These are phyloP conservation scores for Penicillium chermesinum DNA, from an alignment of 495 filamentous ascomycete genomes.

Conservation along the genomic window DNA sequence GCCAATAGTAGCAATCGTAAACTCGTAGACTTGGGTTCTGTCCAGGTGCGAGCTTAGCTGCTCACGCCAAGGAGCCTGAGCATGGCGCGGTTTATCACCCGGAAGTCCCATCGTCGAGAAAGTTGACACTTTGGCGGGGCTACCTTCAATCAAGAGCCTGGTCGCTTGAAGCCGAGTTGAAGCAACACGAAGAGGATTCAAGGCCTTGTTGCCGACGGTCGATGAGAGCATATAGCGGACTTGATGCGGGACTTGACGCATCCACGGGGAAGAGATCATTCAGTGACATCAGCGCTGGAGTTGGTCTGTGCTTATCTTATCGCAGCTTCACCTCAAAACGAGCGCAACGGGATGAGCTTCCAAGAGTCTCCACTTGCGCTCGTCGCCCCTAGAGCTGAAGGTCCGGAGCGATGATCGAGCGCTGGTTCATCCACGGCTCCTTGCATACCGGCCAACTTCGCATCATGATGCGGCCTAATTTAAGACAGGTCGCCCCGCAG, in stretches of 20 bases:
- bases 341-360: neutral
- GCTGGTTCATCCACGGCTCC: neutral
- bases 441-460: neutral
- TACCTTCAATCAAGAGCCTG: neutral
- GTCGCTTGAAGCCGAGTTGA: neutral
- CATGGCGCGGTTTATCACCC: constrained; percentile 17
- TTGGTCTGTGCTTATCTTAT: constrained; percentile 6
- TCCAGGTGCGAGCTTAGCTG: constrained; percentile 61
- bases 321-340: neutral
- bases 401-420: neutral
- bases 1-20: constrained; percentile 65
- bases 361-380: neutral
- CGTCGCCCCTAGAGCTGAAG: neutral
- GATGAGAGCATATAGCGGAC: neutral
- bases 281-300: constrained; percentile 2
- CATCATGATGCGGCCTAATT: neutral
- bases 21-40: constrained; percentile 57
- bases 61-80: constrained; percentile 57
- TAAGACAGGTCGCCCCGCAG: neutral
- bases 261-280: too few relatives aligned
- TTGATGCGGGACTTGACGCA: too few relatives aligned
- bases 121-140: neutral
- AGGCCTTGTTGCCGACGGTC: neutral
- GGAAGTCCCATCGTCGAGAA: constrained; percentile 5
- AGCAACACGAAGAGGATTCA: neutral